Base-by-base conservation (phyloP, 1,284 basidiomycete genomes). In the Ustilago crameri region DNA sequence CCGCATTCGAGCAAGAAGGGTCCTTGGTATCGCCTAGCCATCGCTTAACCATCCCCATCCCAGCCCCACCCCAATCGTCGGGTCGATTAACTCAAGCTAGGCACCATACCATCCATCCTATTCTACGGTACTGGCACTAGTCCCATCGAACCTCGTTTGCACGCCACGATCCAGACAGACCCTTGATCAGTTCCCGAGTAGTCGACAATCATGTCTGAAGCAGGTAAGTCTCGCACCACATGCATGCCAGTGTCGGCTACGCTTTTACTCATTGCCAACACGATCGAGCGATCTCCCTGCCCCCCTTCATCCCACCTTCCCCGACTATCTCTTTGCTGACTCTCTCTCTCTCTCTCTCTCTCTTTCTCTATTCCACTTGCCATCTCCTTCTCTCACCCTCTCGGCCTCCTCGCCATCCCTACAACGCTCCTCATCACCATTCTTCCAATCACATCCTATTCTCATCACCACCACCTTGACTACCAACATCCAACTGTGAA, bases 231-330 rank as follows among this genome's bases (percentile, higher is more conserved):
- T 30, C 30, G 12, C 30, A 23, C 26, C n/a, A 27, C 17, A 18
- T 41, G 49, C 27, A 20, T 27, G 26, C 26, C 22, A 8, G 41
- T 17, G 10, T 45, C 43, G 44, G 12, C 43, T 46, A 38, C 9
- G 18, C 18, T 27, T 20, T 9, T 5, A 22, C 43, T 35, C 20
- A 9, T 32, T 42, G 43, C 40, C 50, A 12, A 23, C 15, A 17
- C 51, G 42, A 62, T 62, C 52, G 59, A 38, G 26, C 59, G 59
- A 62, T 62, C 59, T 22, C 43, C 48, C 40, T 35, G 59, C 20
- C 50, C 9, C 26, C n/a, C n/a, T 5, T 30, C 22, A 8, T 35
- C 35, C 22, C 14, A 14, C 23, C 23, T 18, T 49, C 9, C 35
- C 23, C 24, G 27, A 27, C 32, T 20, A 20, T 18, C 48, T 27